Evolutionary conservation across 1,284 basidiomycete species (phyloP), one percentile per base, ranked within the genome.

Genomic region (Cutaneotrichosporon dermatis): DNA sequence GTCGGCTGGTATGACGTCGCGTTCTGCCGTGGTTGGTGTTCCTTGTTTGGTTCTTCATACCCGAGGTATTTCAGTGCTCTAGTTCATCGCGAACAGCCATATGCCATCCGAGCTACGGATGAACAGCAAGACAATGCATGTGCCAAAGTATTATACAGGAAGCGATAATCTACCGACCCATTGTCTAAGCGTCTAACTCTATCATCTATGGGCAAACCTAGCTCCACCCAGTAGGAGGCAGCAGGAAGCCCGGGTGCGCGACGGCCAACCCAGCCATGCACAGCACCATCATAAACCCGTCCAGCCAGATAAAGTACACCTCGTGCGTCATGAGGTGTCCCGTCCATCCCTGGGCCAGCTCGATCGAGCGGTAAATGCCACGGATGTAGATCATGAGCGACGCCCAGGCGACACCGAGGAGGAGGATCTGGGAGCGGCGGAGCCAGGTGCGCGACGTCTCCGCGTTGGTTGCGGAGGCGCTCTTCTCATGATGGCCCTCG

Each of bases 301-400:
- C 71, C 35, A 73, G 62, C 60, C 66, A 70, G 51, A 66, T 62
- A 51, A 69, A 69, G 66, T 65, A 70, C n/a, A 61, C 58, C 56
- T 65, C 68, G 55, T 66, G 62, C 6, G 64, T 66, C 42, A 66
- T 66, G 12, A 70, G 36, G 25, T 59, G 46, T 1, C 67, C 66
- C 9, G 16, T 52, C 73, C 72, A 73, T 36, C 73, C 73, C 52
- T 71, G 66, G 4, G 59, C 48, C 42, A 75, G 66, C 62, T 75
- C 73, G 55, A 73, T 65, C 1, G 72, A 67, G 56, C 73, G 68
- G 60, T 71, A 75, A 43, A 75, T 66, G 48, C 71, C 75, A 62
- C 76, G 66, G 43, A 71, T 65, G 61, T 71, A 61, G 59, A 77
- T 75, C 70, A 73, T 73, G 33, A 71, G 49, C 11, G 68, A 69